These are phyloP conservation scores for Fraxinus baroniana DNA, from an alignment of 305 asterid species.

Conservation along the genomic window DNA sequence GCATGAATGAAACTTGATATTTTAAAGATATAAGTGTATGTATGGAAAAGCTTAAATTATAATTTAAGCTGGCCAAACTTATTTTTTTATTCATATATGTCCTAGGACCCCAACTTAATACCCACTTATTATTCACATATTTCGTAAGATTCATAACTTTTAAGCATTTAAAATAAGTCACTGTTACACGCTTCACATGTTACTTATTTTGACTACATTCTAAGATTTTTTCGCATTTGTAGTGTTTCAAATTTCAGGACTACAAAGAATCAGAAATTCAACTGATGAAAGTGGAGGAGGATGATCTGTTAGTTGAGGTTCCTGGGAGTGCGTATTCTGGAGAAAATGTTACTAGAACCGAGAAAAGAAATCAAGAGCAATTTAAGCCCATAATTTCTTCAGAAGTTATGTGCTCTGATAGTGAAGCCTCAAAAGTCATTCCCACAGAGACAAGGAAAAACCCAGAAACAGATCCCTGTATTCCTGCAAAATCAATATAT, in stretches of 20 bases:
- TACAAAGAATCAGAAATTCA: constrained; percentile 17
- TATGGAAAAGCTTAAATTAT: neutral
- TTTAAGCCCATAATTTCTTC: constrained; percentile 13
- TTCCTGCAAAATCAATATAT: constrained; percentile 14
- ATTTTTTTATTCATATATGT: neutral
- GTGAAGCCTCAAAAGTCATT: constrained; percentile 16
- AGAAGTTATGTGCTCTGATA: constrained; percentile 12
- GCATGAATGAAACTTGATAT: neutral
- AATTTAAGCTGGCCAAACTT: neutral
- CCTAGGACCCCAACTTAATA: neutral
- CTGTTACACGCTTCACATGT: neutral
- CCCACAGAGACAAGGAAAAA: neutral
- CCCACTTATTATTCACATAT: neutral
- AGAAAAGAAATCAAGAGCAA: constrained; percentile 32
- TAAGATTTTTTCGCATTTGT: neutral
- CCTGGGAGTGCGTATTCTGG: constrained; percentile 94
- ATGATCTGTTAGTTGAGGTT: constrained; percentile 65
- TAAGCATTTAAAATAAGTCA: neutral
- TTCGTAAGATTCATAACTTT: neutral
- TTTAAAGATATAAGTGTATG: neutral
- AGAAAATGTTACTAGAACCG: constrained; percentile 22
- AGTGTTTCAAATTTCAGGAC: constrained; percentile 33
- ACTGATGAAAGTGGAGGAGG: constrained; percentile 32
- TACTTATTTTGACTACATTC: constrained; percentile 16
- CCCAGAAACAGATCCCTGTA: constrained; percentile 13